These are phyloP conservation scores for Trypanosoma melophagium DNA, from an alignment of 208 protist species.

Conservation along the genomic window DNA sequence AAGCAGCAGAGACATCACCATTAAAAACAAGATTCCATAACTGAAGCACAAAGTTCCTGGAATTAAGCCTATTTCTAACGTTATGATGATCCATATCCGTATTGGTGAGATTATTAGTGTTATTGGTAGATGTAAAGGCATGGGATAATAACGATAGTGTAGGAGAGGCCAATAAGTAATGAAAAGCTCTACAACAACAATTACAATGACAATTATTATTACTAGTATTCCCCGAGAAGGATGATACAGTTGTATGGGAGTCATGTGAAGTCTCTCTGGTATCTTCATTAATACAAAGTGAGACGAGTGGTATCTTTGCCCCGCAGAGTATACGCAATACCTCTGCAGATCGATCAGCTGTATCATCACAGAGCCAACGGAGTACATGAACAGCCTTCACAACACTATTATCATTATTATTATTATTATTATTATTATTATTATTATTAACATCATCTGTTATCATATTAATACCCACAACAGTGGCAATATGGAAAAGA, in stretches of 20 bases:
- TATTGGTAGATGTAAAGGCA: not conserved
- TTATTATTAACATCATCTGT: not conserved
- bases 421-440: not conserved
- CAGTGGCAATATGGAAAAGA: conserved; percentile 5
- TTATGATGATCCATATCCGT: too few species aligned
- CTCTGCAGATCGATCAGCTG: not conserved
- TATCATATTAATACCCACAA: not conserved
- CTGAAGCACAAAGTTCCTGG: not conserved
- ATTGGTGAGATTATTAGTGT: conserved; percentile 2
- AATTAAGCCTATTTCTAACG: too few species aligned
- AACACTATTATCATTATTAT: not conserved
- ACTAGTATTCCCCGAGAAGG: too few species aligned
- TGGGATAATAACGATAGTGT: conserved; percentile 10
- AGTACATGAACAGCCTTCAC: conserved; percentile 9
- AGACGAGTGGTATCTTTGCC: conserved; percentile 14
- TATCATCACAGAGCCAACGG: conserved; percentile 29
- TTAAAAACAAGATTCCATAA: conserved; percentile 25
- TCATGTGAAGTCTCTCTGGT: not conserved
- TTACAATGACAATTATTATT: not conserved
- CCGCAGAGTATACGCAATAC: conserved; percentile 13
- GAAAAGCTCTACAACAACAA: conserved; percentile 11
- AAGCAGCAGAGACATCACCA: conserved; percentile 23
- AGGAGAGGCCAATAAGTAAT: conserved; percentile 19
- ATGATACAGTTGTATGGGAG: too few species aligned
- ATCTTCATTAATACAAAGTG: conserved; percentile 7